Evolutionary conservation across 495 filamentous ascomycete species (phyloP).

Genomic region (Glonium stellatum): DNA sequence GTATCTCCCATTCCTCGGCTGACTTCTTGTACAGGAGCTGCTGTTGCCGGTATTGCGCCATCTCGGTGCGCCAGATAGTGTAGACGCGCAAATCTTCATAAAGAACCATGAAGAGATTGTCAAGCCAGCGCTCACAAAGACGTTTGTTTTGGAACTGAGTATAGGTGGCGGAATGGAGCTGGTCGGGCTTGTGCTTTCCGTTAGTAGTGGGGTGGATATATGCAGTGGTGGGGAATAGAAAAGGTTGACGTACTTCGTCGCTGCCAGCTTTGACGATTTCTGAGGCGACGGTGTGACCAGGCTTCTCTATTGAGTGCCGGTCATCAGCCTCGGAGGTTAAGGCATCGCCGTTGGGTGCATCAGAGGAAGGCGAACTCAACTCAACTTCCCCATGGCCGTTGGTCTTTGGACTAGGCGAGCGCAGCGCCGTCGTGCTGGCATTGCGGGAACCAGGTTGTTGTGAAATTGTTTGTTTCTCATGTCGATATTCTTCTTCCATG

Average conservation of each 20-base stretch:
- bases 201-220: neutral
- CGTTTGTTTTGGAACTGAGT: conserved; percentile 87
- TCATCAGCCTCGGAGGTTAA: conserved; percentile 26
- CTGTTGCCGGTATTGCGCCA: conserved; percentile 86
- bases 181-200: conserved; percentile 15
- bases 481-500: conserved; percentile 97
- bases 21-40: conserved; percentile 90
- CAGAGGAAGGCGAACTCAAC: conserved; percentile 25
- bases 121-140: conserved; percentile 93
- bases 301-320: conserved; percentile 61
- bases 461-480: conserved; percentile 66
- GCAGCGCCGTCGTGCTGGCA: conserved; percentile 68
- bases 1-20: conserved; percentile 95
- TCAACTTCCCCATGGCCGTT: conserved; percentile 52
- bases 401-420: conserved; percentile 53
- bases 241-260: conserved; percentile 46
- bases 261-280: conserved; percentile 72
- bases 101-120: conserved; percentile 98
- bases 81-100: conserved; percentile 98
- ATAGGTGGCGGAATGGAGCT: conserved; percentile 35
- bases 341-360: conserved; percentile 14
- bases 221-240: conserved; percentile 31
- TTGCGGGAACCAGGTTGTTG: conserved; percentile 48
- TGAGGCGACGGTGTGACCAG: conserved; percentile 72
- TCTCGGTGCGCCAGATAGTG: conserved; percentile 97